Percentiles rank a stretch among this genome's conserved stretches.
Conservation (phyloP, 345 rosid genomes). For the Rhizophora mangle region DNA sequence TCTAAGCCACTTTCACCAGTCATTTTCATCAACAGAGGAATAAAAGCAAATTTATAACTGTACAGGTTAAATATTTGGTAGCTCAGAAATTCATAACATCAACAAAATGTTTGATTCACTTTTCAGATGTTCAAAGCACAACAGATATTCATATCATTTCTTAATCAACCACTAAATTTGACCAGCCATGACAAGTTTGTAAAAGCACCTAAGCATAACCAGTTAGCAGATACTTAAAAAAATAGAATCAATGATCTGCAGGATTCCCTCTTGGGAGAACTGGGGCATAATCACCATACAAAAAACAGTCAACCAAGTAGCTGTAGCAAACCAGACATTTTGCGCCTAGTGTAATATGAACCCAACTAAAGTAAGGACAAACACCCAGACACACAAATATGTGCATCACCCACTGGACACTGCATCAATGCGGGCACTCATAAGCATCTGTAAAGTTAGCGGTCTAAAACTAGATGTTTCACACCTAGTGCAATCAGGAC, state of each 20-base stretch:
- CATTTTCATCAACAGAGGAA: background rate
- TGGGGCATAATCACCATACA: background rate
- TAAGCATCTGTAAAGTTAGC: too few relatives aligned
- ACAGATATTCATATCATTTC: background rate
- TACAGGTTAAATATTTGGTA: background rate
- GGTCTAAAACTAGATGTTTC: too few relatives aligned
- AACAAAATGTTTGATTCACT: background rate
- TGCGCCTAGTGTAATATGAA: background rate
- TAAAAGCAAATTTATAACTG: background rate
- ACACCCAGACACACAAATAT: background rate
- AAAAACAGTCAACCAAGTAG: background rate
- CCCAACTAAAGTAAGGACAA: background rate
- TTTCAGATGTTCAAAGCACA: background rate
- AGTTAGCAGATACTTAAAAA: background rate
- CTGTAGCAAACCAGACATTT: too few relatives aligned
- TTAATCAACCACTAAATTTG: background rate
- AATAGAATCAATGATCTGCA: conserved; percentile 3
- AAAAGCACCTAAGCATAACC: background rate
- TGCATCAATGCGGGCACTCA: too few relatives aligned
- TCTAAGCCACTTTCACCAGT: background rate
- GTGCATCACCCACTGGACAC: too few relatives aligned
- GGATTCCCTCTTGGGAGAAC: background rate
- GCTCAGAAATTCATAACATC: background rate
- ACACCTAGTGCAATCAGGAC: too few relatives aligned
- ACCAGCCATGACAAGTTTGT: background rate